Evolutionary conservation across 371 early-diverging fungal species (phyloP).

Genomic region (Circinella umbellata): DNA sequence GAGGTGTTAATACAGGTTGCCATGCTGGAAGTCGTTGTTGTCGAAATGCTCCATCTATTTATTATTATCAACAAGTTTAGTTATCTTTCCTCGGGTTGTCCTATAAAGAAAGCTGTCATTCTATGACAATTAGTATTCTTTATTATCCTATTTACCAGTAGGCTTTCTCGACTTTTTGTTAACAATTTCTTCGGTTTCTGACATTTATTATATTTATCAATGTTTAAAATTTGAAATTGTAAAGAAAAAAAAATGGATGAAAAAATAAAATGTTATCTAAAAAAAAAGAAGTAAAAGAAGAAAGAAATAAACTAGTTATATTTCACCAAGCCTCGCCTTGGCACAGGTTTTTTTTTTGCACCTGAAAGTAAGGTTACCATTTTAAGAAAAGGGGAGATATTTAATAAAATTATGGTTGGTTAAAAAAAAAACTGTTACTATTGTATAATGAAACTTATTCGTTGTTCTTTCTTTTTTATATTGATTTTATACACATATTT

Average conservation of each 20-base stretch:
- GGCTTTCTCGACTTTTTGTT: conserved; percentile 27
- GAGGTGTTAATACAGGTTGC: conserved; percentile 97
- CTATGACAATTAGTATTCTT: neutral
- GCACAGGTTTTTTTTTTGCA: neutral
- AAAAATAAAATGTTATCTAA: neutral
- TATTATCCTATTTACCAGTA: conserved; percentile 14
- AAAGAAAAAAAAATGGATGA: neutral
- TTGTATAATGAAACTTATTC: too few species aligned
- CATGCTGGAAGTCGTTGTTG: conserved; percentile 97
- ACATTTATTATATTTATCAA: neutral
- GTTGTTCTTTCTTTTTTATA: too few species aligned
- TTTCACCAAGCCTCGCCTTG: conserved; percentile 8
- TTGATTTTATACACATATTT: too few species aligned
- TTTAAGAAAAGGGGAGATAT: neutral
- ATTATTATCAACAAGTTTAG: too few species aligned
- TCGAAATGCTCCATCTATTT: conserved; percentile 91
- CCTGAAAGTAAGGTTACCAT: neutral
- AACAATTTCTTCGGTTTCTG: conserved; percentile 4
- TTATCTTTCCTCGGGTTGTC: too few species aligned
- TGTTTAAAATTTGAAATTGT: neutral
- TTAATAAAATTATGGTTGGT: too few species aligned
- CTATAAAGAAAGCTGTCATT: too few species aligned
- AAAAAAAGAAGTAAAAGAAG: neutral
- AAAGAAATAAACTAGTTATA: neutral
- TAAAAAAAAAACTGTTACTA: too few species aligned